Percentiles rank a stretch among this genome's conserved stretches.
Conservation (phyloP, 1,139 yeast genomes). For the Protomyces inundatus region DNA sequence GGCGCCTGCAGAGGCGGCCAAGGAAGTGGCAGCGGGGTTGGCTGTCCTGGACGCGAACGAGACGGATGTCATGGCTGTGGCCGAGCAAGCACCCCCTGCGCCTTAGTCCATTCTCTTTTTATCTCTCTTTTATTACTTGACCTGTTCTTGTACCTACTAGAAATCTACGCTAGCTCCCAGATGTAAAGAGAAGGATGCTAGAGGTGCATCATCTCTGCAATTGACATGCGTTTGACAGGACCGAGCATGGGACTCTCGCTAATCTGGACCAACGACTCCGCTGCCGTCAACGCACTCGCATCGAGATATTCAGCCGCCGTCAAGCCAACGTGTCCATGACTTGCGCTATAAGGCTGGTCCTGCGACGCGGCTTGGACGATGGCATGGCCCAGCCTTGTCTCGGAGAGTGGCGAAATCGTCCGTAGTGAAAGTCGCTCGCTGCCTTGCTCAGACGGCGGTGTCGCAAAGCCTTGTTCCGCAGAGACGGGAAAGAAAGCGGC, state of each 20-base stretch:
- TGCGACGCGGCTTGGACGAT: neutral
- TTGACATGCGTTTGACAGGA: slow-evolving; percentile 13
- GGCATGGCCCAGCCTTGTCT: neutral
- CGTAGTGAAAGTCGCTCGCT: neutral
- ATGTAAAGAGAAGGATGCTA: neutral
- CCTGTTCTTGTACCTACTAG: neutral
- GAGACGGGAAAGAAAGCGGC: neutral
- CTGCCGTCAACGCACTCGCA: slow-evolving; percentile 7
- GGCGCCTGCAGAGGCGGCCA: too few relatives aligned
- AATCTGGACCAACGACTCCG: slow-evolving; percentile 18
- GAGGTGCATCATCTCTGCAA: slow-evolving; percentile 18
- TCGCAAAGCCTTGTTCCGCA: neutral
- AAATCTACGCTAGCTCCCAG: neutral
- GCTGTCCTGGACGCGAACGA: too few relatives aligned
- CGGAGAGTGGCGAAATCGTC: neutral
- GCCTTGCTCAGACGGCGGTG: neutral
- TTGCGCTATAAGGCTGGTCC: neutral
- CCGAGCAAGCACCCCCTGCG: too few relatives aligned
- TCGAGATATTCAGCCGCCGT: neutral
- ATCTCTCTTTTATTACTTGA: too few relatives aligned
- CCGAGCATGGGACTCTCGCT: slow-evolving; percentile 18
- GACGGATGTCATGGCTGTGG: too few relatives aligned
- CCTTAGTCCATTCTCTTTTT: too few relatives aligned
- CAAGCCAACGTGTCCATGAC: neutral
- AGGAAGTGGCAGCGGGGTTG: too few relatives aligned